Conservation (phyloP, 1,284 basidiomycete genomes). For the Fomitopsis betulina region DNA sequence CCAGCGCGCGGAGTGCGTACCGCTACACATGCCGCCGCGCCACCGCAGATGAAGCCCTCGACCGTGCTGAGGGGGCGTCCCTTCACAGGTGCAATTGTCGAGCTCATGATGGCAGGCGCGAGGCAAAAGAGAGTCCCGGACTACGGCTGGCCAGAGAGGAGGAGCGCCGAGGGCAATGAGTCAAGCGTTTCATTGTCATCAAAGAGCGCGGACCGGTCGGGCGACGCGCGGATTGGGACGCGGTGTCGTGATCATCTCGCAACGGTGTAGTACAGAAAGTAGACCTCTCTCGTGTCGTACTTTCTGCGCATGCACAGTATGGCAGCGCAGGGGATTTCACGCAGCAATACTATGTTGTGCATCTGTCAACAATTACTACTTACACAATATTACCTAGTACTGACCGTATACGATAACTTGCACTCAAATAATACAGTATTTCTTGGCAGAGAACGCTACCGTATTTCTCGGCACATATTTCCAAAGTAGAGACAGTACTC, state of each 20-base stretch:
- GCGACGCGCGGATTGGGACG: not conserved
- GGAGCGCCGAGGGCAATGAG: not conserved
- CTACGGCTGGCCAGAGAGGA: not conserved
- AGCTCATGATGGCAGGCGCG: constrained; percentile 13
- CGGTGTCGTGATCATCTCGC: not conserved
- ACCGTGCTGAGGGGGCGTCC: constrained; percentile 47
- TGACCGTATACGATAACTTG: no score
- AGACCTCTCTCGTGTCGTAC: no score
- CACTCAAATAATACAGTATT: no score
- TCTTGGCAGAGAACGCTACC: no score
- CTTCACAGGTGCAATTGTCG: constrained; percentile 7
- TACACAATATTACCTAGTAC: no score
- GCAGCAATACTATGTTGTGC: no score
- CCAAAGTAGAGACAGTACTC: no score
- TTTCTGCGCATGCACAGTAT: no score
- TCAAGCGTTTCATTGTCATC: not conserved
- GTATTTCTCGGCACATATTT: no score
- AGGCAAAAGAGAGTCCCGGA: not conserved
- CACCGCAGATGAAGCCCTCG: constrained; percentile 85
- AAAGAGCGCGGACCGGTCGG: not conserved
- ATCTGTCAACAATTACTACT: no score
- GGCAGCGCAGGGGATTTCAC: no score
- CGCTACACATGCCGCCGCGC: constrained; percentile 83
- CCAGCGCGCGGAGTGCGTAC: constrained; percentile 35
- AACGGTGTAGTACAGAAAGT: no score